A percentile compares a stretch with the other conserved stretches of the same genome.
Evolutionary conservation across 2,329 filamentous ascomycete genomes (phyloP).

Genomic region (Aspergillus eucalypticola): DNA sequence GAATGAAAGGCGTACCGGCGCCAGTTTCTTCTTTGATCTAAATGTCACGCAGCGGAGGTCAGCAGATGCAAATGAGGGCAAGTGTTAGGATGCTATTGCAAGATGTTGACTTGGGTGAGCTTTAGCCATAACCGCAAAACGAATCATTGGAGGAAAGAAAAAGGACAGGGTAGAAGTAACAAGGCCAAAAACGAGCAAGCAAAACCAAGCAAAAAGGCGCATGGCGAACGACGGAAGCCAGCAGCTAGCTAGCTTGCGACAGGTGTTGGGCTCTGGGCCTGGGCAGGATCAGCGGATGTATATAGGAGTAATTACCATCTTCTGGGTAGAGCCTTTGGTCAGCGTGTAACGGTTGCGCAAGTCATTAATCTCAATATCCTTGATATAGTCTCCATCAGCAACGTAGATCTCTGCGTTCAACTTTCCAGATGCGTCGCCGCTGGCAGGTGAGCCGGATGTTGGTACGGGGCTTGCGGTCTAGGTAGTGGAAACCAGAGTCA

Average conservation of each 20-base stretch:
- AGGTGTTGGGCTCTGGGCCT: slow-evolving; percentile 37
- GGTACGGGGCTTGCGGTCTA: slow-evolving; percentile 53
- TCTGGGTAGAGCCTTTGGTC: slow-evolving; percentile 95
- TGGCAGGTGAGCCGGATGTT: slow-evolving; percentile 56
- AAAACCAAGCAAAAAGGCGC: slow-evolving; percentile 37
- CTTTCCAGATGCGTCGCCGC: slow-evolving; percentile 53
- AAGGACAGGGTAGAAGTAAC: slow-evolving; percentile 13
- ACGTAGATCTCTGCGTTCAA: slow-evolving; percentile 90
- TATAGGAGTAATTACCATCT: slow-evolving; percentile 93
- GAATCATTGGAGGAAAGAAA: neutral
- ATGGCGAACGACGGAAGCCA: slow-evolving; percentile 33
- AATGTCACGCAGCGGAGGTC: slow-evolving; percentile 80
- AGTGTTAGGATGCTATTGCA: slow-evolving; percentile 56
- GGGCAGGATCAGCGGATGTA: slow-evolving; percentile 65
- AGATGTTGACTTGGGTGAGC: slow-evolving; percentile 65
- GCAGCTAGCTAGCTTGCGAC: slow-evolving; percentile 40
- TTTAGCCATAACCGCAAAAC: slow-evolving; percentile 60
- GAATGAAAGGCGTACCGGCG: slow-evolving; percentile 79
- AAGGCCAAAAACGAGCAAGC: slow-evolving; percentile 32
- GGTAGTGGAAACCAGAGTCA: slow-evolving; percentile 4
- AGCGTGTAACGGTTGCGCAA: slow-evolving; percentile 93
- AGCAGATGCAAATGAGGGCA: slow-evolving; percentile 86
- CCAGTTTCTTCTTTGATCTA: slow-evolving; percentile 99
- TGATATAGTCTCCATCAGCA: slow-evolving; percentile 95
- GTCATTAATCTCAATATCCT: slow-evolving; percentile 98